A percentile compares a stretch with the other conserved stretches of the same genome.
Evolutionary conservation across 192 early-diverging fungal species (phyloP).

Genomic region (Podila horticola): DNA sequence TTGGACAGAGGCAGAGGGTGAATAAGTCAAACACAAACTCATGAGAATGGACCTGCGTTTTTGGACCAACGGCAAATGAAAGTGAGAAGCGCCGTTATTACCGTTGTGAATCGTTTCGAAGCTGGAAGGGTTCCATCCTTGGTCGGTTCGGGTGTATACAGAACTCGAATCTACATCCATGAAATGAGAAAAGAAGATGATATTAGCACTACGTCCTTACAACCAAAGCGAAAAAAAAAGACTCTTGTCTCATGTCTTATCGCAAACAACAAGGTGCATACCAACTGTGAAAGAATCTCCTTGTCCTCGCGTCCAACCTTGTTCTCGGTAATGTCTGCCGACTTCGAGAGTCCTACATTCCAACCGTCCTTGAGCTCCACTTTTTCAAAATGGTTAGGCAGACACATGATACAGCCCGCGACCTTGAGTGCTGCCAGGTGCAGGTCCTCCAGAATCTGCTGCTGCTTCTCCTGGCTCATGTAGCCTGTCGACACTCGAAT

Average conservation of each 20-base stretch:
- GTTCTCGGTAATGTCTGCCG: constrained; percentile 34
- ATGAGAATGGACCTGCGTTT: not conserved
- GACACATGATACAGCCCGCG: constrained; percentile 68
- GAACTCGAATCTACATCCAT: constrained; percentile 48
- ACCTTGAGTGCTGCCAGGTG: constrained; percentile 74
- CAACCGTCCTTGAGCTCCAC: constrained; percentile 65
- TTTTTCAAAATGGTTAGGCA: constrained; percentile 77
- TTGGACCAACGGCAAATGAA: not conserved
- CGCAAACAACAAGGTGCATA: constrained; percentile 21
- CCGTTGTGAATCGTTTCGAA: constrained; percentile 53
- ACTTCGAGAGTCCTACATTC: constrained; percentile 54
- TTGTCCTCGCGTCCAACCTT: constrained; percentile 54
- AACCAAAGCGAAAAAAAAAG: not conserved
- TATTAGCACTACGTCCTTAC: no score
- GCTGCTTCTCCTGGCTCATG: constrained; percentile 46
- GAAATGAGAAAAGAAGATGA: not conserved
- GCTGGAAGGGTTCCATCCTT: constrained; percentile 31
- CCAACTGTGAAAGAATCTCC: constrained; percentile 61
- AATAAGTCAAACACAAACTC: not conserved
- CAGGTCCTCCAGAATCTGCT: constrained; percentile 67
- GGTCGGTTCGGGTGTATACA: constrained; percentile 51
- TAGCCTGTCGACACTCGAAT: constrained; percentile 30
- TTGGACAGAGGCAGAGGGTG: not conserved
- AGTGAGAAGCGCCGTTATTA: not conserved
- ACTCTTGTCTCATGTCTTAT: not conserved